Evolutionary conservation across 345 rosid species (phyloP), one percentile per base, ranked within the genome.

Genomic region (Durio zibethinus): DNA sequence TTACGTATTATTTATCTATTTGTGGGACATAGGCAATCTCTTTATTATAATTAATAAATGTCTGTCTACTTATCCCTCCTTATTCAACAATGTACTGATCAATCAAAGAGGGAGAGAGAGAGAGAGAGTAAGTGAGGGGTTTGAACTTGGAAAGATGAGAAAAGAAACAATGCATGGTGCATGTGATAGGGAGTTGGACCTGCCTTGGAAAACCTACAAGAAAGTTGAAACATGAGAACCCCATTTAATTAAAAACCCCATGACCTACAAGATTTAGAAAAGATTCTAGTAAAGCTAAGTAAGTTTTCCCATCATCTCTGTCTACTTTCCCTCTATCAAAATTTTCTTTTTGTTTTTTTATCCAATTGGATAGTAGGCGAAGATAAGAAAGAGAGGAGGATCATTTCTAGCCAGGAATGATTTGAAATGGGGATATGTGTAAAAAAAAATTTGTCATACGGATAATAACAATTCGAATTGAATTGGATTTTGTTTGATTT

Each of bases 351-450:
- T 18, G 56, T 69, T 15, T 27, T 9, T 23, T 47, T 9, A 20
- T 60, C 29, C 9, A 50, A 48, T 6, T 18, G 52, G 73, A n/a
- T n/a, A n/a, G 43, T 75, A 62, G 79, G 61, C 73, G 75, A 73
- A 47, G 75, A 33, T 68, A 67, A 47, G 54, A 27, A 29, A 25
- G 56, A 56, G 14, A 10, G 33, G 33, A 57, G 25, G 56, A 70
- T 29, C 10, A 31, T 23, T 4, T 50, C 11, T n/a, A 50, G 42
- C 29, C 10, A 31, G 12, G 40, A 47, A 48, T 71, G 83, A 84
- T 70, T 71, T 82, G 82, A 82, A 76, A 72, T 79, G 76, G 88
- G 84, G 76, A 81, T 16, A 81, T 57, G 83, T 80, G 78, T 80
- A 64, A 27, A 18, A 50, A 52, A n/a, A 62, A 64, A 7, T n/a